Evolutionary conservation across 2,329 filamentous ascomycete genomes (phyloP).

Genomic region (Exserohilum turcica): DNA sequence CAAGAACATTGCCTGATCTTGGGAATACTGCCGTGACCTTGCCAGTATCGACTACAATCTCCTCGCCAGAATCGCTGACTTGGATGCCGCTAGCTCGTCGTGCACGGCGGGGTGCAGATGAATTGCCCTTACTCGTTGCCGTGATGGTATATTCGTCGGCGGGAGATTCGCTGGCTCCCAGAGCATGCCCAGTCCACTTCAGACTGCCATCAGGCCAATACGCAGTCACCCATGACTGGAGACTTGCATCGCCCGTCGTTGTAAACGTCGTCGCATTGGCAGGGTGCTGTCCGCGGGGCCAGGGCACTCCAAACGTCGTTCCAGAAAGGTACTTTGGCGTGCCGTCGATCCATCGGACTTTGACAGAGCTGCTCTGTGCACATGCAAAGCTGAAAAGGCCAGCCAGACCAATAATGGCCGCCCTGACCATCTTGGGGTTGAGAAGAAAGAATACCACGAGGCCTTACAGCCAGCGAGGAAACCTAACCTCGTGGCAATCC

Average conservation of each 20-base stretch:
- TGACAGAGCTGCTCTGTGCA: slow-evolving; percentile 28
- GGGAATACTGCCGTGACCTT: slow-evolving; percentile 43
- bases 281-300: slow-evolving; percentile 45
- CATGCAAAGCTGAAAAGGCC: slow-evolving; percentile 20
- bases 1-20: slow-evolving; percentile 37
- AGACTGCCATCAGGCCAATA: slow-evolving; percentile 66
- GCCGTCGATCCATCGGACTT: slow-evolving; percentile 41
- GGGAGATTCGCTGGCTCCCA: slow-evolving; percentile 51
- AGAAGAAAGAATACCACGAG: slow-evolving; percentile 3
- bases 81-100: slow-evolving; percentile 28
- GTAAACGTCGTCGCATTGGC: slow-evolving; percentile 45
- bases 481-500: neutral
- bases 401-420: slow-evolving; percentile 20
- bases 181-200: slow-evolving; percentile 66
- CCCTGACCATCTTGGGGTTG: slow-evolving; percentile 20
- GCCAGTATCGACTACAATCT: slow-evolving; percentile 40
- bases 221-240: slow-evolving; percentile 63
- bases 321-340: slow-evolving; percentile 37
- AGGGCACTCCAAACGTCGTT: slow-evolving; percentile 50
- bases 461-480: slow-evolving; percentile 5
- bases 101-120: slow-evolving; percentile 11
- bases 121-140: slow-evolving; percentile 33
- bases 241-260: slow-evolving; percentile 32
- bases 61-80: slow-evolving; percentile 29
- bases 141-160: slow-evolving; percentile 54